phyloP scores from a whole-genome alignment of 768 basidiomycete genomes.

The Dacryopinax primogenitus region DNA sequence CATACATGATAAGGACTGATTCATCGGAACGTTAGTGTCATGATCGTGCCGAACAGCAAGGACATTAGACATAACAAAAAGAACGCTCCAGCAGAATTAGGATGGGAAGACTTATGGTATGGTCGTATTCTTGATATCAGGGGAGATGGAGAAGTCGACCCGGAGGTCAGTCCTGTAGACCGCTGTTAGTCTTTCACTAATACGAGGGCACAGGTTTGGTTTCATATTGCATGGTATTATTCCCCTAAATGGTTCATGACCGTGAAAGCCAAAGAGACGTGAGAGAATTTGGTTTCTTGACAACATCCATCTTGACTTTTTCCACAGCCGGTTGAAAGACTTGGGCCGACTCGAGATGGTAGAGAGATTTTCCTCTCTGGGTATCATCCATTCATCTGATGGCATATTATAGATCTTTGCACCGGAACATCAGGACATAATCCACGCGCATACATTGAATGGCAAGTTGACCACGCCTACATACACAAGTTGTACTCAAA shows the following conservation, averaged over 20 bases:
- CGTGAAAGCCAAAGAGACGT: not conserved
- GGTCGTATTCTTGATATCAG: not conserved
- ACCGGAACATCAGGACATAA: not conserved
- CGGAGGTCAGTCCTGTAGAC: not conserved
- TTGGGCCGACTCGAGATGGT: not conserved
- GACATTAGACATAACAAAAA: not conserved
- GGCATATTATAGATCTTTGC: not conserved
- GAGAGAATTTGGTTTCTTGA: not conserved
- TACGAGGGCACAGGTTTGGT: not conserved
- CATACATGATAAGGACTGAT: not conserved
- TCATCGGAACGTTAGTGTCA: not conserved
- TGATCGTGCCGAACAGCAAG: not conserved
- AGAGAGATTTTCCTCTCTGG: not conserved
- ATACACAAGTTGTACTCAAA: not conserved
- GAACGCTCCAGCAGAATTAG: not conserved
- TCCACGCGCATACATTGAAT: not conserved
- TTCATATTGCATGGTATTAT: not conserved
- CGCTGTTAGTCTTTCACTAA: not conserved
- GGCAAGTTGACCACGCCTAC: not conserved
- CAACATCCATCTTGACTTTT: not conserved
- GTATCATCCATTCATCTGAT: not conserved
- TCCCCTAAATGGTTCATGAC: not conserved
- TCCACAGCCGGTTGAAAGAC: not conserved
- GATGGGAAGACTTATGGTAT: not conserved
- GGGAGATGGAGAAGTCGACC: not conserved